phyloP scores from a whole-genome alignment of 2,329 filamentous ascomycete genomes.

The Lasiodiplodia hormozganensis region DNA sequence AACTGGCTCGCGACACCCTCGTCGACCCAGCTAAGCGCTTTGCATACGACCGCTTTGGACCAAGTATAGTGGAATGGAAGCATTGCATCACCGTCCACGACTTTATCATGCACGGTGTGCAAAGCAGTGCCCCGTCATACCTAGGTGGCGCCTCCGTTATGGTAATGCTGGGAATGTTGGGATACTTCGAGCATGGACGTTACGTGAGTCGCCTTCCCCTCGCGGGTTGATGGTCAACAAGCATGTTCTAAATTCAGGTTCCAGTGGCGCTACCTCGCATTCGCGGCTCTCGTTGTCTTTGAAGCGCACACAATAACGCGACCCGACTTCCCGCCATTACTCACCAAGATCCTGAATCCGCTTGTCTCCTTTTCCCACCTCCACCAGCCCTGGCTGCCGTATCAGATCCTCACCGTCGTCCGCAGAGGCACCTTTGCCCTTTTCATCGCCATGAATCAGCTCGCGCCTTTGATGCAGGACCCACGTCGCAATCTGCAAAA shows the following conservation, averaged over 20 bases:
- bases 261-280: conserved; percentile 58
- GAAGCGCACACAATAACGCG: conserved; percentile 65
- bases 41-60: conserved; percentile 89
- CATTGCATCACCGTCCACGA: conserved; percentile 73
- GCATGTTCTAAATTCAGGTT: not conserved
- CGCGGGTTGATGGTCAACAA: not conserved
- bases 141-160: conserved; percentile 63
- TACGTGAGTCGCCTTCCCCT: conserved; percentile 47
- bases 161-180: conserved; percentile 67
- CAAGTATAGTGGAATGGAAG: conserved; percentile 71
- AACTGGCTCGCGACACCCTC: conserved; percentile 82
- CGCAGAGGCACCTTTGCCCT: conserved; percentile 76
- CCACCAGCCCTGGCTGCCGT: conserved; percentile 76
- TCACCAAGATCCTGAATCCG: conserved; percentile 57
- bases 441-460: conserved; percentile 34
- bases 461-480: conserved; percentile 52
- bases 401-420: conserved; percentile 78
- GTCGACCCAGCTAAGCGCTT: conserved; percentile 78
- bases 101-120: conserved; percentile 73
- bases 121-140: conserved; percentile 68
- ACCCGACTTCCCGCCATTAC: conserved; percentile 52
- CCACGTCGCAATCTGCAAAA: not conserved
- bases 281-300: conserved; percentile 62
- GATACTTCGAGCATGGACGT: conserved; percentile 71
- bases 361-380: conserved; percentile 49